Percentiles rank a stretch among this genome's conserved stretches.
Evolutionary conservation across 2,329 filamentous ascomycete species (phyloP).

Genomic region (Diatrype stigma): DNA sequence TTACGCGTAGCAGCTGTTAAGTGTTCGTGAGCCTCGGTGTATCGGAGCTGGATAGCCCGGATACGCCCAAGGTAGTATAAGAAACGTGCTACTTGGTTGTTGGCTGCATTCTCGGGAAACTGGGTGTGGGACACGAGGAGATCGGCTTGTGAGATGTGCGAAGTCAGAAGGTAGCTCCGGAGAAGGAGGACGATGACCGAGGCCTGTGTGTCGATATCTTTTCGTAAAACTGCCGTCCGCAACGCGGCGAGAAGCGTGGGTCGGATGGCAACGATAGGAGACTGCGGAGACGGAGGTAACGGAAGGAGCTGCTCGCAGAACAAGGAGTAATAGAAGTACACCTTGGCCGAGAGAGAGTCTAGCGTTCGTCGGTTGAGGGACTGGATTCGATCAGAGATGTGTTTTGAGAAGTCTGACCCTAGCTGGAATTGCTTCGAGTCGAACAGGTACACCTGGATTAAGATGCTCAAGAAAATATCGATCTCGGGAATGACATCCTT

Average conservation of each 20-base stretch:
- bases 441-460: conserved; percentile 82
- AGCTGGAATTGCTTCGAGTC: conserved; percentile 77
- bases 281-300: conserved; percentile 82
- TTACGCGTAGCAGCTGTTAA: conserved; percentile 91
- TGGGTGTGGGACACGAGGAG: conserved; percentile 92
- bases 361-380: conserved; percentile 88
- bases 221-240: conserved; percentile 90
- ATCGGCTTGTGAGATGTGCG: conserved; percentile 95
- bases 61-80: conserved; percentile 97
- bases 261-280: conserved; percentile 80
- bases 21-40: conserved; percentile 95
- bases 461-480: conserved; percentile 82
- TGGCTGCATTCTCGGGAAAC: conserved; percentile 89
- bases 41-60: conserved; percentile 90
- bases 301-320: conserved; percentile 91
- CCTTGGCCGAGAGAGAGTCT: conserved; percentile 88
- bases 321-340: conserved; percentile 96
- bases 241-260: conserved; percentile 83
- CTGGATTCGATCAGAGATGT: conserved; percentile 80
- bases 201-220: conserved; percentile 96
- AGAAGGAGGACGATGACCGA: conserved; percentile 92
- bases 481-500: conserved; percentile 84
- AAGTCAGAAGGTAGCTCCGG: conserved; percentile 92
- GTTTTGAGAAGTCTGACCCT: conserved; percentile 79
- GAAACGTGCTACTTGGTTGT: conserved; percentile 97